Evolutionary conservation across 139 green algal species (phyloP).

Genomic region (Bryopsis sp.): DNA sequence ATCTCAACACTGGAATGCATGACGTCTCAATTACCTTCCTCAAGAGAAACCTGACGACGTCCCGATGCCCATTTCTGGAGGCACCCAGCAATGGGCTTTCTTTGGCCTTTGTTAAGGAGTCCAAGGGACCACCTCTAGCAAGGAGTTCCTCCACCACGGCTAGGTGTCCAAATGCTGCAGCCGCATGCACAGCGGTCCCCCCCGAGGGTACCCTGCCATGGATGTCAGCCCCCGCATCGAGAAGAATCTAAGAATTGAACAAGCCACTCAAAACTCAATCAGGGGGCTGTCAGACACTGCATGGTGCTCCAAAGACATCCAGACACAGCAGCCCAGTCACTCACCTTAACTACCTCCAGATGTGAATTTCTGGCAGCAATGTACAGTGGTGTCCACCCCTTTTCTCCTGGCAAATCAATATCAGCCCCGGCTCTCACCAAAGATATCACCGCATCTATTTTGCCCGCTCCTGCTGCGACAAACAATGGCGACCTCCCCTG

Average conservation of each 20-base stretch:
- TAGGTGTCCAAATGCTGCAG: conserved; percentile 8
- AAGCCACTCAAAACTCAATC: too few relatives aligned
- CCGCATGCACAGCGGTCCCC: conserved; percentile 2
- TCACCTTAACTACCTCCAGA: conserved; percentile 1
- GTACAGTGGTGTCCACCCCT: conserved; percentile 14
- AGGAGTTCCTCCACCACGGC: not conserved
- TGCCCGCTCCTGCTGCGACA: not conserved
- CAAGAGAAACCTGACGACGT: conserved; percentile 1
- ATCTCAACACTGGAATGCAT: too few relatives aligned
- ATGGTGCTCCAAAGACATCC: too few relatives aligned
- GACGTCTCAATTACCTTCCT: too few relatives aligned
- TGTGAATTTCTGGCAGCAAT: not conserved
- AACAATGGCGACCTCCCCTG: not conserved
- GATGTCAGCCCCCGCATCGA: not conserved
- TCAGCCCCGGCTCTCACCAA: not conserved
- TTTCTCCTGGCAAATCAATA: not conserved
- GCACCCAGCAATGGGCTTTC: conserved; percentile 6
- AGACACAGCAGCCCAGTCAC: too few relatives aligned
- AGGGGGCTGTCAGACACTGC: too few relatives aligned
- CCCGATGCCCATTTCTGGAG: conserved; percentile 4
- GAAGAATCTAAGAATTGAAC: too few relatives aligned
- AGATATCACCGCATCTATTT: not conserved
- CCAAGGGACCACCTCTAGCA: not conserved
- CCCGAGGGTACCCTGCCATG: conserved; percentile 1
- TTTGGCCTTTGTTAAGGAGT: not conserved